Evolutionary conservation across 768 basidiomycete genomes (phyloP).

Genomic region (Macrolepiota fuliginosa): DNA sequence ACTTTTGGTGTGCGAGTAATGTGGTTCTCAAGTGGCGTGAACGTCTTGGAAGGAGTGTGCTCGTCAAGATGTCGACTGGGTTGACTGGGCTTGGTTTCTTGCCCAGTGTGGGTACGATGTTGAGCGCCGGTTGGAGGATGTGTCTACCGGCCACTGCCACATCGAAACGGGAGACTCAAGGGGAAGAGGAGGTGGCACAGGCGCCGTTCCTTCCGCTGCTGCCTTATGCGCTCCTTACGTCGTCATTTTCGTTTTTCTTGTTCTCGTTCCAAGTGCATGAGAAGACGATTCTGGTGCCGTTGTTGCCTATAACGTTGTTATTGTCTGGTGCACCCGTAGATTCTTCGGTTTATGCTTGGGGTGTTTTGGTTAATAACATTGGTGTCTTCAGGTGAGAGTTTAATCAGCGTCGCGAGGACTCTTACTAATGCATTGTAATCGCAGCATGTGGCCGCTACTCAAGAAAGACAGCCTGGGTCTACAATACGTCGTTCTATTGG

Average conservation of each 20-base stretch:
- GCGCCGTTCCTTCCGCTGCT: constrained; percentile 64
- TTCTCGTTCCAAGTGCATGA: constrained; percentile 98
- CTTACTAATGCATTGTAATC: constrained; percentile 7
- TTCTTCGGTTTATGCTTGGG: constrained; percentile 66
- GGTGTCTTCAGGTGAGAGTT: constrained; percentile 78
- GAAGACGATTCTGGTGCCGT: constrained; percentile 84
- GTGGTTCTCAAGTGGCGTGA: constrained; percentile 80
- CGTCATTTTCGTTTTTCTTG: constrained; percentile 90
- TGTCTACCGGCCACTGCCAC: constrained; percentile 14
- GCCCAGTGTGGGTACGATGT: constrained; percentile 49
- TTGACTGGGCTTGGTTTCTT: constrained; percentile 73
- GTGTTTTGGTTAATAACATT: constrained; percentile 75
- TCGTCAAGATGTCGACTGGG: constrained; percentile 64
- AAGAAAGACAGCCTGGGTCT: constrained; percentile 73
- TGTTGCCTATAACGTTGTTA: constrained; percentile 81
- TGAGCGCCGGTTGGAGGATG: constrained; percentile 33
- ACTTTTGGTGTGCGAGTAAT: constrained; percentile 96
- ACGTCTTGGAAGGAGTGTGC: constrained; percentile 42
- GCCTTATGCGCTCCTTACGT: constrained; percentile 76
- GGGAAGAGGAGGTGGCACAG: constrained; percentile 22
- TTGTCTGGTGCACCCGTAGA: constrained; percentile 54
- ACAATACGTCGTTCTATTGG: constrained; percentile 65
- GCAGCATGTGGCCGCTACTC: constrained; percentile 93
- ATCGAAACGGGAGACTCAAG: constrained; percentile 9
- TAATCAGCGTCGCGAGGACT: background rate